Evolutionary conservation across 345 rosid species (phyloP), one percentile per base, ranked within the genome.

Genomic region (Noccaea caerulescens): DNA sequence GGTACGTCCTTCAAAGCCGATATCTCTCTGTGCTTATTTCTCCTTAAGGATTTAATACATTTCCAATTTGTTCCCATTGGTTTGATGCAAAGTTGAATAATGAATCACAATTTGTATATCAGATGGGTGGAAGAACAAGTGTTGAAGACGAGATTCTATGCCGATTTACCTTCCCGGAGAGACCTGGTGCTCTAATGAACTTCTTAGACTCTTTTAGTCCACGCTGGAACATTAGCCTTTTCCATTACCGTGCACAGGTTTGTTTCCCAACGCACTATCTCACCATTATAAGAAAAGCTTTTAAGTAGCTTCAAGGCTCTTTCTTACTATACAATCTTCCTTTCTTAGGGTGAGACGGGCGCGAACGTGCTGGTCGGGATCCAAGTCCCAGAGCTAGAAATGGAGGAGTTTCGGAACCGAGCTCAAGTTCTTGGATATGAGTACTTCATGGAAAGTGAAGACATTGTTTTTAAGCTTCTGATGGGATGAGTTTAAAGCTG

Each of bases 171-270:
- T 94, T 94, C 77, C 98, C 99, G 0, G 99, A 94, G 82, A 88
- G 97, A 75, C 98, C 98, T 16, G 97, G 98, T 63, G 84, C 99
- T 58, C 79, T 94, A 66, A 83, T 92, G 96, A 92, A 89, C 87
- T 94, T 92, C 81, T 85, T 94, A 82, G 86, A 92, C 61, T 53
- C 92, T 11, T 88, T 92, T 75, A 92, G 99, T 85, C 97, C 99
- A 2, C 84, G 86, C 10, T 92, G 99, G 98, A 86, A 94, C 84
- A 94, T 94, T 42, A 92, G 86, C 63, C 83, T 92, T 82, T 92
- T 94, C 87, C 98, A 88, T 79, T 94, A 92, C 83, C 93, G 98
- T 61, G 83, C 78, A 68, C 80, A 93, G 96, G 99, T 89, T 71
- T 36, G 81, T 65, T 25, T 49, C 39, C 32, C 34, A 30, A 2